A percentile compares a stretch with the other conserved stretches of the same genome.
These are phyloP conservation scores for Xerocomus nothofagi DNA, from an alignment of 1,284 basidiomycete species.

Conservation along the genomic window DNA sequence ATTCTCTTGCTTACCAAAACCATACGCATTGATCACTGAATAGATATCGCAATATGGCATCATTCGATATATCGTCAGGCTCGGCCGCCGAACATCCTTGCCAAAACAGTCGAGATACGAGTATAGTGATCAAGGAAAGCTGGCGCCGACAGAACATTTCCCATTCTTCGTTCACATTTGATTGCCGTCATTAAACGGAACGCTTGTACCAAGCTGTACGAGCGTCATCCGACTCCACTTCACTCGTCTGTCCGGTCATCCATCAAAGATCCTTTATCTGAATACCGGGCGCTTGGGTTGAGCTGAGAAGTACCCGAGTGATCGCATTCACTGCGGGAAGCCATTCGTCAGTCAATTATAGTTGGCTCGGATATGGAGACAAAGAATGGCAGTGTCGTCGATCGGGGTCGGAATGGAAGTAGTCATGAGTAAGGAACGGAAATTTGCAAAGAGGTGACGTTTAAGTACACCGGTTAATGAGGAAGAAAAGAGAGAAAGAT, in stretches of 20 bases:
- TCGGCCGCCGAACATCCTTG: neutral
- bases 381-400: constrained; percentile 10
- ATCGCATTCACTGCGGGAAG: constrained; percentile 60
- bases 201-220: constrained; percentile 24
- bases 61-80: constrained; percentile 3
- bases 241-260: neutral
- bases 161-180: constrained; percentile 15
- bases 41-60: neutral
- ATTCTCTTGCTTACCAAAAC: neutral
- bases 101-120: neutral
- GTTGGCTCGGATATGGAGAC: constrained; percentile 1
- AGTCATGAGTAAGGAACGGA: neutral
- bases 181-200: constrained; percentile 28
- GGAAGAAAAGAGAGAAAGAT: neutral
- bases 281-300: constrained; percentile 85
- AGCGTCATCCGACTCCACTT: constrained; percentile 10
- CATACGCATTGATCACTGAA: neutral
- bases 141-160: constrained; percentile 3
- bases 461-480: neutral
- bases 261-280: constrained; percentile 47
- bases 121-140: constrained; percentile 3
- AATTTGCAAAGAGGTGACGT: constrained; percentile 3
- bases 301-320: constrained; percentile 77
- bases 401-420: constrained; percentile 11
- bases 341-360: constrained; percentile 17